A percentile compares a stretch with the other conserved stretches of the same genome.
Conservation (phyloP, 2,329 filamentous ascomycete genomes). For the Fusarium sp. region DNA sequence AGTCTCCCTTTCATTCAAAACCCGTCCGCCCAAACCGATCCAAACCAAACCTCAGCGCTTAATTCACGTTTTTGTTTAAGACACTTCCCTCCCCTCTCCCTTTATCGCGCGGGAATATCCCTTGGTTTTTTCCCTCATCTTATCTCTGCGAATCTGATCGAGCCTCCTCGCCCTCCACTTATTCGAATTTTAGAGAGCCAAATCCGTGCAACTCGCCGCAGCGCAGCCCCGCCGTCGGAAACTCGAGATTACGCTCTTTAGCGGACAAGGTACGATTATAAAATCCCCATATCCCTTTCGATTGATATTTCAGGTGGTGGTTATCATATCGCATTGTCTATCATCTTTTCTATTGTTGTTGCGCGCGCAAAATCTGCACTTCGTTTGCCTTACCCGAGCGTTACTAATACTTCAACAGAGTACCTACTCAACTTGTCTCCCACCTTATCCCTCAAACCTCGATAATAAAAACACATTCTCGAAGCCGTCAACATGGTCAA, state of each 20-base stretch:
- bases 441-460: constrained; percentile 15
- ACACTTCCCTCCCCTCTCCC: constrained; percentile 19
- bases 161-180: constrained; percentile 35
- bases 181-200: constrained; percentile 39
- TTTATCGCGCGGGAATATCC: constrained; percentile 25
- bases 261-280: constrained; percentile 44
- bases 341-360: background rate
- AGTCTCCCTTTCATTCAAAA: constrained; percentile 48
- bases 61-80: constrained; percentile 39
- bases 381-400: constrained; percentile 19
- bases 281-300: constrained; percentile 1
- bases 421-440: constrained; percentile 29
- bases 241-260: constrained; percentile 41
- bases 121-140: background rate
- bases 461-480: constrained; percentile 10
- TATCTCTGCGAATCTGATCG: constrained; percentile 12
- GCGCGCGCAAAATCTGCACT: constrained; percentile 15
- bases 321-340: background rate
- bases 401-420: constrained; percentile 41
- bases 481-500: constrained; percentile 72
- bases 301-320: background rate
- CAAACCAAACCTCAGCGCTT: constrained; percentile 38
- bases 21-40: constrained; percentile 41
- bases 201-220: constrained; percentile 40
- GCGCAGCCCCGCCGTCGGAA: constrained; percentile 45